Conservation (phyloP, 2,329 filamentous ascomycete species). For the Geosmithia putterillii region DNA sequence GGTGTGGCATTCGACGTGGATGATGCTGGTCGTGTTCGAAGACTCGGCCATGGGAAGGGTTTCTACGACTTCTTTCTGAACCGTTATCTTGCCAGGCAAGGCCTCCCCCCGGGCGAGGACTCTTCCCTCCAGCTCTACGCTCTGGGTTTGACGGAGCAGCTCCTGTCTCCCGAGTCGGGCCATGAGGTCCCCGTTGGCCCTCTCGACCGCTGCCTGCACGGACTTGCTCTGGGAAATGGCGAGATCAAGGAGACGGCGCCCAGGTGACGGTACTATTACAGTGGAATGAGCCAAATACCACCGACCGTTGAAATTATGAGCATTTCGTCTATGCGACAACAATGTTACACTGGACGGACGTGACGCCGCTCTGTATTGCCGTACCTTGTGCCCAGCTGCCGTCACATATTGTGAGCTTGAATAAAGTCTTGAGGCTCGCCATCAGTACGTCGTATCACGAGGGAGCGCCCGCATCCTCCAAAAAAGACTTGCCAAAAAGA, state of each 20-base stretch:
- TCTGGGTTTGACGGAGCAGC: constrained; percentile 75
- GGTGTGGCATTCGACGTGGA: constrained; percentile 80
- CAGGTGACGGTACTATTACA: too few species aligned
- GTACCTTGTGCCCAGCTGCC: too few species aligned
- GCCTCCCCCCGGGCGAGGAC: constrained; percentile 18
- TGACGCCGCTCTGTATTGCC: too few species aligned
- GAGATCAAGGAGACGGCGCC: constrained; percentile 24
- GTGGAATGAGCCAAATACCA: too few species aligned
- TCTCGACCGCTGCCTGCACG: constrained; percentile 71
- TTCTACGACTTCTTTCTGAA: constrained; percentile 94
- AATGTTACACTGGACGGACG: too few species aligned
- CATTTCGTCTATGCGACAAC: too few species aligned
- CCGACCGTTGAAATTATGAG: too few species aligned
- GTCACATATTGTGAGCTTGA: too few species aligned
- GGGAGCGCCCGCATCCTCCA: too few species aligned
- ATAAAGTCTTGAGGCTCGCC: too few species aligned
- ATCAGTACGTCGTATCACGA: too few species aligned
- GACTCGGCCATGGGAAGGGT: constrained; percentile 87
- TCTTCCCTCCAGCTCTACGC: constrained; percentile 49
- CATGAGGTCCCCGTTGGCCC: constrained; percentile 61
- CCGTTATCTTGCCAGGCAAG: constrained; percentile 45
- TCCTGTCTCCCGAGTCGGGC: constrained; percentile 46
- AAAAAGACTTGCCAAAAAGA: too few species aligned
- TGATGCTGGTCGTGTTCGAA: constrained; percentile 43
- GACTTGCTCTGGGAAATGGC: constrained; percentile 62